phyloP scores from a whole-genome alignment of 805 yeast species.

The Yarrowia deformans region DNA sequence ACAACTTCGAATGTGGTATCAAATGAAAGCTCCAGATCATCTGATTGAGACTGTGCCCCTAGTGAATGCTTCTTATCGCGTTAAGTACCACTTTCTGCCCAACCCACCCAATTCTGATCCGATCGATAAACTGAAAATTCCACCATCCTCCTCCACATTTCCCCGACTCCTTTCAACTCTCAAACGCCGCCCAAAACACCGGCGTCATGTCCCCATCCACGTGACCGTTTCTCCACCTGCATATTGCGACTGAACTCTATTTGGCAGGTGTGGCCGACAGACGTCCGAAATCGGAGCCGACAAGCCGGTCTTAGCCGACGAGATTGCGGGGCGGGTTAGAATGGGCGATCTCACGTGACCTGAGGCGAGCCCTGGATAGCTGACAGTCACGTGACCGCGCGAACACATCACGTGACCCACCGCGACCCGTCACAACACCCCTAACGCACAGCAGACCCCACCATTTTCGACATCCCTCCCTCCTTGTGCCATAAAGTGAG shows the following conservation, averaged over 20 bases:
- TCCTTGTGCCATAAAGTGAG: not conserved
- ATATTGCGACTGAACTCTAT: not conserved
- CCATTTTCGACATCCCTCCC: too few species aligned
- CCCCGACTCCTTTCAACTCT: too few species aligned
- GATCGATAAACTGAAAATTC: too few species aligned
- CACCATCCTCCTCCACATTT: too few species aligned
- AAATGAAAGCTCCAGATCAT: too few species aligned
- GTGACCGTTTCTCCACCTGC: not conserved
- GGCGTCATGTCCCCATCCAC: not conserved
- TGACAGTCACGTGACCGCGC: not conserved
- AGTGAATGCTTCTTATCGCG: too few species aligned
- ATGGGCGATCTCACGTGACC: not conserved
- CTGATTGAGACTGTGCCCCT: too few species aligned
- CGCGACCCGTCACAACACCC: not conserved
- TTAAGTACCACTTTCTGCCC: too few species aligned
- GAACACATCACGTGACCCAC: not conserved
- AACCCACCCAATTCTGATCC: too few species aligned
- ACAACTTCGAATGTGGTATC: too few species aligned
- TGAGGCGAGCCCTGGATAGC: not conserved
- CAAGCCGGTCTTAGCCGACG: not conserved
- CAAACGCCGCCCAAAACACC: too few species aligned
- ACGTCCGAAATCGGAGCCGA: slow-evolving; percentile 19
- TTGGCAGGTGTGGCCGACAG: not conserved
- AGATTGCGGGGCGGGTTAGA: not conserved
- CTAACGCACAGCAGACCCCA: not conserved